phyloP scores from a whole-genome alignment of 73 alveolate species.

The Uronychia setigera region DNA sequence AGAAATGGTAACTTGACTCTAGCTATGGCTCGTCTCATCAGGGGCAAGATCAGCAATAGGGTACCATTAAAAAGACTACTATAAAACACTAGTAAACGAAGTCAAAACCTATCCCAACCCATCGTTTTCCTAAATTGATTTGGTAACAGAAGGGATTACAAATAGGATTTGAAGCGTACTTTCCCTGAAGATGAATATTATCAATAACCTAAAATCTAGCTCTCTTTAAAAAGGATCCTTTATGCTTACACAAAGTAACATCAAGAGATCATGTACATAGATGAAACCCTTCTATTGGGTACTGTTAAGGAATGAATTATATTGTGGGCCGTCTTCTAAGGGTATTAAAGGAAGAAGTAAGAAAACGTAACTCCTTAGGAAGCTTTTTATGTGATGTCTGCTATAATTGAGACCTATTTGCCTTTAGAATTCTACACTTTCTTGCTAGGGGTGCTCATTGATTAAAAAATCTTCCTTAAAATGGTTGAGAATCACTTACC shows the following conservation, averaged over 20 bases:
- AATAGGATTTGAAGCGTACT: not conserved
- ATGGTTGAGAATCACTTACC: conserved; percentile 26
- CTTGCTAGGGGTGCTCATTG: conserved; percentile 67
- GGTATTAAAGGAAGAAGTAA: conserved; percentile 45
- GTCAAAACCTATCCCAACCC: conserved; percentile 2
- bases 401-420: conserved; percentile 55
- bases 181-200: not conserved
- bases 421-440: conserved; percentile 66
- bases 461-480: conserved; percentile 37
- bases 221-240: not conserved
- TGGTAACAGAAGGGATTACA: not conserved
- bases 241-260: not conserved
- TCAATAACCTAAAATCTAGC: not conserved
- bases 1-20: not conserved
- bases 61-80: not conserved
- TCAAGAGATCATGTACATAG: not conserved
- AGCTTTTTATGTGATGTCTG: conserved; percentile 58
- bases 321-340: conserved; percentile 50
- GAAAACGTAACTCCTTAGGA: not conserved
- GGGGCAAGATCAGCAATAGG: not conserved
- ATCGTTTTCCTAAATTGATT: not conserved
- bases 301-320: conserved; percentile 75
- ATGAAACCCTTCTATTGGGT: conserved; percentile 70
- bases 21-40: not conserved
- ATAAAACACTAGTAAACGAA: not conserved